Evolutionary conservation across 2,329 filamentous ascomycete species (phyloP).

Genomic region (Aspergillus hortae): DNA sequence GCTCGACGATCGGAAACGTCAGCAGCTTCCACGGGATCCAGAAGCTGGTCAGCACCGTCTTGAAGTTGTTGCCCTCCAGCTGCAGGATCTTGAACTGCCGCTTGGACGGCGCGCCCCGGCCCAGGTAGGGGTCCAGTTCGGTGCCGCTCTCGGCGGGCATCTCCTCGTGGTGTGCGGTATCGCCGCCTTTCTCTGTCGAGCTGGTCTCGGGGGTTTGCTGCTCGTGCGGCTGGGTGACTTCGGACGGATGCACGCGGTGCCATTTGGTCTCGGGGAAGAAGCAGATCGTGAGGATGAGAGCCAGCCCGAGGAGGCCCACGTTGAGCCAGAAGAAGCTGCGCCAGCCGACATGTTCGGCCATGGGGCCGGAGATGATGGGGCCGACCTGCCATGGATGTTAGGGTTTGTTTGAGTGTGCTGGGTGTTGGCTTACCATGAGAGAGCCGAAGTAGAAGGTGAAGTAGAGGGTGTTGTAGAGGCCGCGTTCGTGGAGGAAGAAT

Average conservation of each 20-base stretch:
- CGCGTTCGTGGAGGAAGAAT: slow-evolving; percentile 63
- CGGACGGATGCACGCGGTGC: slow-evolving; percentile 42
- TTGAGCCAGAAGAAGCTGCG: slow-evolving; percentile 66
- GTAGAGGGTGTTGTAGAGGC: slow-evolving; percentile 60
- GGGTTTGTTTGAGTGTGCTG: background rate
- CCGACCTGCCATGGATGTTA: slow-evolving; percentile 28
- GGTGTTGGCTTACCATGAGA: slow-evolving; percentile 47
- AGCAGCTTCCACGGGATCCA: slow-evolving; percentile 62
- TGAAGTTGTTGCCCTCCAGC: slow-evolving; percentile 41
- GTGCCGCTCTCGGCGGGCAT: background rate
- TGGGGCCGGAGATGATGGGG: slow-evolving; percentile 58
- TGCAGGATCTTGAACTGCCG: slow-evolving; percentile 56
- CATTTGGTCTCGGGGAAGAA: slow-evolving; percentile 63
- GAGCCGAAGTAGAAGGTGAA: slow-evolving; percentile 62
- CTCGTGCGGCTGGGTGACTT: slow-evolving; percentile 8
- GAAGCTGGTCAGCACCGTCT: slow-evolving; percentile 51
- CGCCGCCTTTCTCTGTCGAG: background rate
- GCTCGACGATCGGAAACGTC: slow-evolving; percentile 60
- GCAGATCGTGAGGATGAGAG: slow-evolving; percentile 53
- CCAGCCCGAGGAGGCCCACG: slow-evolving; percentile 50
- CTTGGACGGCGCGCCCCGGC: slow-evolving; percentile 53
- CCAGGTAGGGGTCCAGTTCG: slow-evolving; percentile 52
- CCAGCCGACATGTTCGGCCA: slow-evolving; percentile 58
- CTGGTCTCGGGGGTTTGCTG: background rate
- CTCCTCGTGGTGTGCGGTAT: background rate